Evolutionary conservation across 73 alveolate species (phyloP).

Genomic region (Diophrys appendiculata): DNA sequence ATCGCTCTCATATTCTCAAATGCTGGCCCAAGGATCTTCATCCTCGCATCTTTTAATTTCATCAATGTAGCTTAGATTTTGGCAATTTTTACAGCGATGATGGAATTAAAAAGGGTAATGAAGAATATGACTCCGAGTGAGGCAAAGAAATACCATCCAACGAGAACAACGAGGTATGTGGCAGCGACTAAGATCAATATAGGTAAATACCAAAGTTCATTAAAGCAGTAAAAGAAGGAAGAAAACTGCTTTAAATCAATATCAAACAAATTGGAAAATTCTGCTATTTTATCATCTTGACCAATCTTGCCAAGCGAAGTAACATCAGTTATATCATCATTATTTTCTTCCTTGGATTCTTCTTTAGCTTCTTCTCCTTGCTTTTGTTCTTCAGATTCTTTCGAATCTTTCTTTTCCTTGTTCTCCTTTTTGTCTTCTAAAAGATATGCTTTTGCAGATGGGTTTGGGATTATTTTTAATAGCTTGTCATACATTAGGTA

Average conservation of each 20-base stretch:
- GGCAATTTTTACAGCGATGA: neutral
- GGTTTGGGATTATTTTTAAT: neutral
- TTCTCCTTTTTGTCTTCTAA: neutral
- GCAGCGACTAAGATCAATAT: neutral
- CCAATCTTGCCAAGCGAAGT: too few species aligned
- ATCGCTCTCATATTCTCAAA: constrained; percentile 63
- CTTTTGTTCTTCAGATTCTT: neutral
- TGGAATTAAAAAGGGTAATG: neutral
- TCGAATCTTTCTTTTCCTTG: neutral
- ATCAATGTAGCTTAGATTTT: constrained; percentile 15
- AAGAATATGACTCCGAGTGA: neutral
- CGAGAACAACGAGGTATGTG: neutral
- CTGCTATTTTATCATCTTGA: neutral
- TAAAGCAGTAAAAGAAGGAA: neutral
- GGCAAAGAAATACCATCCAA: neutral
- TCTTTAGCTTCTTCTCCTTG: neutral
- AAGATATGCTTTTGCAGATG: neutral
- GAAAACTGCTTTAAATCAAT: neutral
- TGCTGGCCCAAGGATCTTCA: constrained; percentile 58
- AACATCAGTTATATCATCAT: too few species aligned
- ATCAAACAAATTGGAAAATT: constrained; percentile 3
- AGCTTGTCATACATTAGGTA: neutral
- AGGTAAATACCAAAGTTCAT: constrained; percentile 6
- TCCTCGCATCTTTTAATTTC: constrained; percentile 54
- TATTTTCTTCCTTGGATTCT: neutral